A percentile compares a stretch with the other conserved stretches of the same genome.
phyloP scores from a whole-genome alignment of 495 filamentous ascomycete genomes.

The Aspergillus nidulans region DNA sequence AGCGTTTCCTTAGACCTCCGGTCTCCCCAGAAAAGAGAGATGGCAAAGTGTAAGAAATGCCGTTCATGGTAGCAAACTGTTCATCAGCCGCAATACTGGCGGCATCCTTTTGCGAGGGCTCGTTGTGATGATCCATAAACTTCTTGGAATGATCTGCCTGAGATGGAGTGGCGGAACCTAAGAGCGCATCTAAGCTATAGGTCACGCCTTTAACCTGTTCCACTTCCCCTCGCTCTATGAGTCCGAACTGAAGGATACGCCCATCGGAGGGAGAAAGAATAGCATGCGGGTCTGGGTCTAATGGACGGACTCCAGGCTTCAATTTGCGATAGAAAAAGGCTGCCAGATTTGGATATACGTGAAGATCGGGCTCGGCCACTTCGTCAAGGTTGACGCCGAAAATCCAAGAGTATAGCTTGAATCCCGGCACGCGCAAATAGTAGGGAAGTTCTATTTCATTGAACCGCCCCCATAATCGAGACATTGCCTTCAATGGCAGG shows the following conservation, averaged over 20 bases:
- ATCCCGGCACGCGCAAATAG: conserved; percentile 88
- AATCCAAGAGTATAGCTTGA: conserved; percentile 84
- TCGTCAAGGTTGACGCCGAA: conserved; percentile 94
- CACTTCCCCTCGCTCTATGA: conserved; percentile 88
- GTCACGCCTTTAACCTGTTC: conserved; percentile 99
- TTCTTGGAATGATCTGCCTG: conserved; percentile 38
- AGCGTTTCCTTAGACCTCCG: conserved; percentile 24
- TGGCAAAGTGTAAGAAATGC: conserved; percentile 93
- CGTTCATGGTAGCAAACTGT: conserved; percentile 93
- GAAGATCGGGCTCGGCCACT: conserved; percentile 80
- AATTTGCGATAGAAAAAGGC: conserved; percentile 96
- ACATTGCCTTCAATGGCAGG: conserved; percentile 88
- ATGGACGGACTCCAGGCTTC: conserved; percentile 82
- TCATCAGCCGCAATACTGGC: conserved; percentile 67
- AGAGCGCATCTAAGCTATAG: conserved; percentile 87
- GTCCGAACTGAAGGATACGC: conserved; percentile 83
- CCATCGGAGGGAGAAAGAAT: conserved; percentile 88
- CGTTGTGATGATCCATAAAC: conserved; percentile 28
- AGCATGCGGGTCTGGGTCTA: conserved; percentile 74
- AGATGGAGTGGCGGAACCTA: conserved; percentile 59
- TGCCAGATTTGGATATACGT: conserved; percentile 85
- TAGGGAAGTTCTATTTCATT: conserved; percentile 91
- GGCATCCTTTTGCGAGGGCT: conserved; percentile 28
- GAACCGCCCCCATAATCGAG: conserved; percentile 88
- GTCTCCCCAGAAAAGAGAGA: conserved; percentile 74